Percentiles rank a stretch among this genome's conserved stretches.
phyloP scores from a whole-genome alignment of 129 eudicot species.

The Artemisia tridentata region DNA sequence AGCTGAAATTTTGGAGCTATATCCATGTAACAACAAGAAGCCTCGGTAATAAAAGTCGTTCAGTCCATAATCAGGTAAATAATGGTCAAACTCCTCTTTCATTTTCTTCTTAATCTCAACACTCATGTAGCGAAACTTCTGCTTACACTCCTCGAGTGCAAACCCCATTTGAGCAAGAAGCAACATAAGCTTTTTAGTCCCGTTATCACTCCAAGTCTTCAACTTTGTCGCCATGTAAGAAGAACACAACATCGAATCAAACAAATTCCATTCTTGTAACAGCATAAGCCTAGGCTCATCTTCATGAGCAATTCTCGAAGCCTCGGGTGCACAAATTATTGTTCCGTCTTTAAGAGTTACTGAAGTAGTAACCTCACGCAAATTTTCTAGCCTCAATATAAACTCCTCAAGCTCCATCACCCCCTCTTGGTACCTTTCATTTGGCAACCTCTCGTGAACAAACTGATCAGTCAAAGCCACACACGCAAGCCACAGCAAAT shows the following conservation, averaged over 20 bases:
- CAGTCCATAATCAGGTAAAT: slow-evolving; percentile 86
- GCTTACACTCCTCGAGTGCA: slow-evolving; percentile 81
- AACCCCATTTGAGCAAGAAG: slow-evolving; percentile 97
- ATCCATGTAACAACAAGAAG: slow-evolving; percentile 77
- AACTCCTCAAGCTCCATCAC: slow-evolving; percentile 99
- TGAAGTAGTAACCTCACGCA: slow-evolving; percentile 61
- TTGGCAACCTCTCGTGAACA: slow-evolving; percentile 84
- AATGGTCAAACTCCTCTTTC: slow-evolving; percentile 89
- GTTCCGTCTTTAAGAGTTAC: slow-evolving; percentile 87
- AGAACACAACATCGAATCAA: slow-evolving; percentile 95
- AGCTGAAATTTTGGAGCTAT: slow-evolving; percentile 85
- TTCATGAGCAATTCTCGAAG: slow-evolving; percentile 79
- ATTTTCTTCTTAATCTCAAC: slow-evolving; percentile 73
- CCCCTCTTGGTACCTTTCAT: slow-evolving; percentile 86
- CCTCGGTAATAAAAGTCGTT: slow-evolving; percentile 92
- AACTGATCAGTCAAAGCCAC: slow-evolving; percentile 92
- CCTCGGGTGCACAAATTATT: slow-evolving; percentile 74
- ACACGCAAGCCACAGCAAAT: slow-evolving; percentile 91
- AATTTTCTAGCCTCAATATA: slow-evolving; percentile 72
- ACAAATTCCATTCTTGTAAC: slow-evolving; percentile 91
- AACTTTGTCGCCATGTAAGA: slow-evolving; percentile 94
- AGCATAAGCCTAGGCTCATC: slow-evolving; percentile 95
- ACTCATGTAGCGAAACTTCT: slow-evolving; percentile 88
- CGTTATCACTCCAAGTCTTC: slow-evolving; percentile 95
- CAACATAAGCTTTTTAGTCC: slow-evolving; percentile 82